These are phyloP conservation scores for Irpex sp. DNA, from an alignment of 1,284 basidiomycete genomes.

Conservation along the genomic window DNA sequence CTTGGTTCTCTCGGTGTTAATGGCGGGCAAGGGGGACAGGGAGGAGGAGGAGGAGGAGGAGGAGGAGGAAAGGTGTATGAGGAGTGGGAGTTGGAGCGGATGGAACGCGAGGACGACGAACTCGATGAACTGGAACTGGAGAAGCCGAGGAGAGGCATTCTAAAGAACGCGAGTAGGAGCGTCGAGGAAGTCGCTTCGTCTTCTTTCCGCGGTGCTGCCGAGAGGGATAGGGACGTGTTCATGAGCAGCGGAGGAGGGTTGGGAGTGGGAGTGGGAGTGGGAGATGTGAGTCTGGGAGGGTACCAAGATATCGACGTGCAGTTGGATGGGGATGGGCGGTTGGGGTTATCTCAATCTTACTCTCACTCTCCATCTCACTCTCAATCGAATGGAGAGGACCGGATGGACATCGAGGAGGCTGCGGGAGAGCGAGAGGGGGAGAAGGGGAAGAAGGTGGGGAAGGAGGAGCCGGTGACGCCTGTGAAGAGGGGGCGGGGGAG, in stretches of 20 bases:
- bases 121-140: no score
- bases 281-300: constrained; percentile 15
- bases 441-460: background rate
- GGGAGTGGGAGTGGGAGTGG: constrained; percentile 14
- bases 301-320: constrained; percentile 25
- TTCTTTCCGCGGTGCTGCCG: background rate
- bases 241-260: background rate
- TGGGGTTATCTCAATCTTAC: constrained; percentile 6
- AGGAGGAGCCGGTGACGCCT: background rate
- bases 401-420: constrained; percentile 1
- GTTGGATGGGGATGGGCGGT: constrained; percentile 11
- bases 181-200: constrained; percentile 19
- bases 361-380: no score
- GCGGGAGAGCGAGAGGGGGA: no score
- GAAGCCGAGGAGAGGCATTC: constrained; percentile 4
- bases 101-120: background rate
- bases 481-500: background rate
- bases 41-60: constrained; percentile 27
- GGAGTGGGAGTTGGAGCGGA: background rate
- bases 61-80: constrained; percentile 15
- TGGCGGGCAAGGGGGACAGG: no score
- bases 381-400: constrained; percentile 3
- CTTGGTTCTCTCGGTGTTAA: no score
- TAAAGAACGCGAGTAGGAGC: constrained; percentile 14
- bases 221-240: background rate